phyloP scores from a whole-genome alignment of 371 early-diverging fungal species.

The Syncephalastrum monosporum region DNA sequence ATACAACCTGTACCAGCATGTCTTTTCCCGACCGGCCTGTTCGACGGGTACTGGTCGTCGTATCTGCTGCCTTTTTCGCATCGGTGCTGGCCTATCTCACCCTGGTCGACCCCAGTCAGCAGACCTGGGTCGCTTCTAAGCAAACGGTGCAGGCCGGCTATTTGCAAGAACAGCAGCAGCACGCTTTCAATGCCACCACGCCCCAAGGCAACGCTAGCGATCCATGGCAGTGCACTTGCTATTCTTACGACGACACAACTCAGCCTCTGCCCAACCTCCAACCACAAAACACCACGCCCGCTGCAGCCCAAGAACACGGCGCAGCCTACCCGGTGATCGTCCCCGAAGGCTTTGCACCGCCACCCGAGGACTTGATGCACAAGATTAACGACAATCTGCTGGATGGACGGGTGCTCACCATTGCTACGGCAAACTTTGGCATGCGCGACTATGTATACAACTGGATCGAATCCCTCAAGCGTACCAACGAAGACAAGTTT shows the following conservation, averaged over 20 bases:
- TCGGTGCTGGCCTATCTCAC: too few species aligned
- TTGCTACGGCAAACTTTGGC: slow-evolving; percentile 46
- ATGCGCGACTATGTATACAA: slow-evolving; percentile 50
- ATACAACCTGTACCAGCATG: neutral
- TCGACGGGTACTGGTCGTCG: neutral
- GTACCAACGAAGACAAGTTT: slow-evolving; percentile 35
- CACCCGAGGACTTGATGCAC: slow-evolving; percentile 24
- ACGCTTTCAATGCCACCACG: too few species aligned
- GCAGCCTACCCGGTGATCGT: slow-evolving; percentile 16
- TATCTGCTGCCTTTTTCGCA: too few species aligned
- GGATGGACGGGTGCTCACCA: slow-evolving; percentile 32
- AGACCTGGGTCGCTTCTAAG: too few species aligned
- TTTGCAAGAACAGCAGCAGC: slow-evolving; percentile 8
- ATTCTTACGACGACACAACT: slow-evolving; percentile 3
- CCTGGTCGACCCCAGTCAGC: too few species aligned
- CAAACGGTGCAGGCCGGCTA: slow-evolving; percentile 5
- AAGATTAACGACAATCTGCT: slow-evolving; percentile 35
- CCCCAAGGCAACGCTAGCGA: neutral
- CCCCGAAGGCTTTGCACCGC: slow-evolving; percentile 27
- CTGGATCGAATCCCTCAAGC: slow-evolving; percentile 47
- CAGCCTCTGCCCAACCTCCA: too few species aligned
- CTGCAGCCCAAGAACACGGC: neutral
- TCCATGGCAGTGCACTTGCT: slow-evolving; percentile 5
- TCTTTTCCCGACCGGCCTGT: neutral
- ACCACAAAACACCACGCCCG: neutral